Conservation (phyloP, 148 eudicot genomes). For the Oxyria digyna region DNA sequence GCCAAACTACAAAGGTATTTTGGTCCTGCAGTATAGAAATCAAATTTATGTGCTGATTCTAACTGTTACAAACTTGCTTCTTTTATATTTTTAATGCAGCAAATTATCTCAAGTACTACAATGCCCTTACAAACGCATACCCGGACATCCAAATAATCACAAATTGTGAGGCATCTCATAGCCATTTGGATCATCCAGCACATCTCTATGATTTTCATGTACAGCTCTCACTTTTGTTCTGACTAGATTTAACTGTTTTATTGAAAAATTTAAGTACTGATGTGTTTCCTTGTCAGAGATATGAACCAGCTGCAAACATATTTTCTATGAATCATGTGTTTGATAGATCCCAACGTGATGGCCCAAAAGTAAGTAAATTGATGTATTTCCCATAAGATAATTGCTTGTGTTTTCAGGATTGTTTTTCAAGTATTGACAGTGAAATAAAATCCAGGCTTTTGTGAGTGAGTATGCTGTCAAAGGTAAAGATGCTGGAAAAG, state of each 20-base stretch:
- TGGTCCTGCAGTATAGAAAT: neutral
- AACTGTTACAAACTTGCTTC: neutral
- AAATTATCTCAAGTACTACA: conserved; percentile 70
- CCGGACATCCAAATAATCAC: conserved; percentile 80
- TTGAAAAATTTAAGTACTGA: neutral
- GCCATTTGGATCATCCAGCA: conserved; percentile 72
- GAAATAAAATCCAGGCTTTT: conserved; percentile 50
- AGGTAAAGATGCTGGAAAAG: conserved; percentile 43
- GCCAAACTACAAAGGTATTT: conserved; percentile 56
- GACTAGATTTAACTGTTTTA: neutral
- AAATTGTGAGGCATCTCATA: conserved; percentile 61
- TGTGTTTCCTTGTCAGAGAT: conserved; percentile 31
- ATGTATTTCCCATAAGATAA: conserved; percentile 1
- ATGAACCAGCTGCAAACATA: conserved; percentile 37
- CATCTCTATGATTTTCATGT: conserved; percentile 88
- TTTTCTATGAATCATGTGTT: conserved; percentile 45
- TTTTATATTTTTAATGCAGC: conserved; percentile 24
- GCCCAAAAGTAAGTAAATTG: conserved; percentile 66
- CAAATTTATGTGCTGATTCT: neutral
- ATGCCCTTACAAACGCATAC: conserved; percentile 52
- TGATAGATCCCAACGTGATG: conserved; percentile 45
- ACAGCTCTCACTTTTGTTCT: conserved; percentile 17
- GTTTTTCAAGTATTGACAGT: conserved; percentile 5
- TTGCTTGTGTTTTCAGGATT: neutral
- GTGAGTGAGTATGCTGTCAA: conserved; percentile 96